A percentile compares a stretch with the other conserved stretches of the same genome.
These are phyloP conservation scores for Gossypium anomalum DNA, from an alignment of 345 rosid genomes.

Conservation along the genomic window DNA sequence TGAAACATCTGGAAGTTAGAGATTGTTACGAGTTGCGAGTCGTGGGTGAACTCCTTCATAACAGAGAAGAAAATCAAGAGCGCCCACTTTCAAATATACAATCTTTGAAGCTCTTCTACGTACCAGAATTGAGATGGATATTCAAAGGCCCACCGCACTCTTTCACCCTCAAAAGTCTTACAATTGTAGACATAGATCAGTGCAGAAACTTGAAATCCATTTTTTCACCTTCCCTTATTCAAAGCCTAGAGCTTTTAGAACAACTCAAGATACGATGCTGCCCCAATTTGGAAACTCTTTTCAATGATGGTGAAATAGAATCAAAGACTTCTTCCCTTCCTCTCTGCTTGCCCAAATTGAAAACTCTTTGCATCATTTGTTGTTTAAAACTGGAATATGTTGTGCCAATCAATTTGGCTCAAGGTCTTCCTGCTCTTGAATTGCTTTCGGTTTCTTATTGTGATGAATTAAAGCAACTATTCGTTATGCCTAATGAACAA, in stretches of 20 bases:
- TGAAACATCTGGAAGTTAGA: accelerated
- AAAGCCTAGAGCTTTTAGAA: not conserved
- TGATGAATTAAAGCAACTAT: not conserved
- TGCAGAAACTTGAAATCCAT: not conserved
- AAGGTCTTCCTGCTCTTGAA: not conserved
- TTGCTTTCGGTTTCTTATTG: not conserved
- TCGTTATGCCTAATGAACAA: not conserved
- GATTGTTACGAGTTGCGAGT: not conserved
- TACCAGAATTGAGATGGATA: not conserved
- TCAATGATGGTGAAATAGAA: not conserved
- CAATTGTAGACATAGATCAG: not conserved
- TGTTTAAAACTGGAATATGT: not conserved
- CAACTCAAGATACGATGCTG: not conserved
- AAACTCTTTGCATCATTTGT: not conserved
- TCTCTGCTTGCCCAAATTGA: not conserved
- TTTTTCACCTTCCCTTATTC: too few relatives aligned
- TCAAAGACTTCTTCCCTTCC: not conserved
- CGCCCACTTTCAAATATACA: not conserved
- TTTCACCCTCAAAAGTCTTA: not conserved
- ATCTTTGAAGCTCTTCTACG: not conserved
- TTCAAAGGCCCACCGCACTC: not conserved
- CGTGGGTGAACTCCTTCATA: not conserved
- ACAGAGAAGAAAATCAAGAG: not conserved
- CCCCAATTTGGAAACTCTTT: not conserved
- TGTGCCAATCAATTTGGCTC: not conserved